A percentile compares a stretch with the other conserved stretches of the same genome.
phyloP scores from a whole-genome alignment of 805 yeast species.

The Metschnikowia lunata region DNA sequence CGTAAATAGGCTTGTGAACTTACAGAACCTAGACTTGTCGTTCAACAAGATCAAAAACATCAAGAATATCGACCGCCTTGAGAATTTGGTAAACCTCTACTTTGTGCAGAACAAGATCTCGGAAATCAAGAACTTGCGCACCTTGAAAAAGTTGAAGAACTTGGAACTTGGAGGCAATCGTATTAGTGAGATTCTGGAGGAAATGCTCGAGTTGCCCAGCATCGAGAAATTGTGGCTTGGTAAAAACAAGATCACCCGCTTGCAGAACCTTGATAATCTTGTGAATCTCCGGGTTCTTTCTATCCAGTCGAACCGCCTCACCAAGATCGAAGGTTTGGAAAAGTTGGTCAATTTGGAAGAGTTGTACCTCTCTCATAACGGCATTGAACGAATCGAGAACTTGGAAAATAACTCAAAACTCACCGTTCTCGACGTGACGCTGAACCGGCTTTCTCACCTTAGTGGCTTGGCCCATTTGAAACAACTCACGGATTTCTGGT shows the following conservation, averaged over 20 bases:
- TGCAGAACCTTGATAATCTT: conserved; percentile 60
- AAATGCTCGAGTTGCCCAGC: conserved; percentile 49
- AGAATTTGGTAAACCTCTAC: conserved; percentile 61
- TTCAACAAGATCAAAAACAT: conserved; percentile 87
- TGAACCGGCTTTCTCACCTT: conserved; percentile 60
- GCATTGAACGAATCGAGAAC: conserved; percentile 68
- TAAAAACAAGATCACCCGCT: conserved; percentile 65
- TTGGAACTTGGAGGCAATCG: conserved; percentile 91
- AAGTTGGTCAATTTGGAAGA: conserved; percentile 71
- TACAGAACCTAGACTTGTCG: conserved; percentile 70
- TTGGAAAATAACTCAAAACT: conserved; percentile 66
- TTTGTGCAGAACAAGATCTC: conserved; percentile 85
- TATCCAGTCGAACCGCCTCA: conserved; percentile 80
- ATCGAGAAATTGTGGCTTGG: conserved; percentile 89
- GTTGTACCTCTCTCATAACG: conserved; percentile 83
- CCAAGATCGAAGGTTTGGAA: conserved; percentile 78
- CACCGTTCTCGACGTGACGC: conserved; percentile 74
- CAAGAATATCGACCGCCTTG: conserved; percentile 65
- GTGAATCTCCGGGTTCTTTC: conserved; percentile 69
- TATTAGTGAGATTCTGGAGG: conserved; percentile 52
- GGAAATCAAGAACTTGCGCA: conserved; percentile 63
- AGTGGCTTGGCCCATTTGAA: conserved; percentile 61
- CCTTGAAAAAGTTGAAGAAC: conserved; percentile 53
- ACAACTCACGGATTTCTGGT: conserved; percentile 90
- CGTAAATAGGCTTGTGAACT: conserved; percentile 52